Evolutionary conservation across 2,329 filamentous ascomycete species (phyloP), one percentile per base, ranked within the genome.

Genomic region (Ophiocordyceps camponoti-rufipedis): DNA sequence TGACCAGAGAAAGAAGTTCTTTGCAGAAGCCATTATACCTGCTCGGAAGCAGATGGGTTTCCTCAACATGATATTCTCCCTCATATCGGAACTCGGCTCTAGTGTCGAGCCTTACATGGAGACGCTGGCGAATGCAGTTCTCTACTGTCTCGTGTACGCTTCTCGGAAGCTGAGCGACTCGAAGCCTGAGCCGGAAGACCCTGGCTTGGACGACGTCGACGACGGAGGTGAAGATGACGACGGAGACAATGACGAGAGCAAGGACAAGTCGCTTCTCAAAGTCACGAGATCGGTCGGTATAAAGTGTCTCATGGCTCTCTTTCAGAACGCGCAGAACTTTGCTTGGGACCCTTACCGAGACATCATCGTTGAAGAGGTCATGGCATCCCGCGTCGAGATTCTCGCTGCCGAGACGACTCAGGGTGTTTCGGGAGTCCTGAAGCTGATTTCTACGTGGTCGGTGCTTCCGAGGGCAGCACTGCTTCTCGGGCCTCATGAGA

Each of bases 341-440:
- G 71, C 83, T 44, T 93, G 88, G 83, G 68, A 68, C 2, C 66
- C 71, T 1, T 94, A 88, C 58, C 72, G 84, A 35, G 69, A 74
- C 9, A 62, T 74, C 0, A 80, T 96, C 44, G 75, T 91, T 45
- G 66, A 74, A 28, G 80, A 94, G 55, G 66, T 93, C 28, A 71
- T 98, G 42, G 77, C 75, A 44, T 85, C 85, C 16, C 75, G 86
- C 51, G 67, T 96, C 16, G 74, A 81, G 2, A 85, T 83, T 47
- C 75, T 98, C 45, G 77, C 87, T 0, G 69, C 75, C 5, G 91
- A 98, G 64, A 94, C 85, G 41, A 83, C 86, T 0, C 88, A 98
- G 57, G 85, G 86, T 13, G 70, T 95, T 8, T 96, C 91, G 3
- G 84, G 81, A 14, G 74, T 87, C 39, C 72, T 95, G 49, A 80